Percentiles rank a stretch among this genome's conserved stretches.
Conservation (phyloP, 139 green algal species). For the Coccomyxa sp. region DNA sequence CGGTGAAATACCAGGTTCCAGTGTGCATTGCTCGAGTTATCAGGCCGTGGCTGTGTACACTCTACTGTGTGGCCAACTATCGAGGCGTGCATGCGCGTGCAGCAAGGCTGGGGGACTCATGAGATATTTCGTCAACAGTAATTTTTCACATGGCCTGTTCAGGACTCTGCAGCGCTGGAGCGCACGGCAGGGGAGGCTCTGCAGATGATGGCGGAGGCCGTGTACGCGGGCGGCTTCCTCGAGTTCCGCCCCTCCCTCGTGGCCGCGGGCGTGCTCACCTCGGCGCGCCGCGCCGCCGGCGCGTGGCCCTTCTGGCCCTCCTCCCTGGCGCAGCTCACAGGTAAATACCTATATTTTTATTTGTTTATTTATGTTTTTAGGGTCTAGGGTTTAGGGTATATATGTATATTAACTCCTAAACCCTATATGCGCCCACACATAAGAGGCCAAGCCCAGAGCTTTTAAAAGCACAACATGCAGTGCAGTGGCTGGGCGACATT, state of each 20-base stretch:
- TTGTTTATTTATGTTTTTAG: neutral
- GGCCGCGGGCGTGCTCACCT: conserved; percentile 31
- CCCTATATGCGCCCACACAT: too few species aligned
- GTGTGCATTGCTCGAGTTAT: too few species aligned
- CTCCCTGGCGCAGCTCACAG: conserved; percentile 32
- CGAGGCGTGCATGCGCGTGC: too few species aligned
- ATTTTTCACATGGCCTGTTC: neutral
- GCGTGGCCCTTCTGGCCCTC: conserved; percentile 40
- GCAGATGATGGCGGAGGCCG: conserved; percentile 15
- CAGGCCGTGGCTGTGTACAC: too few species aligned
- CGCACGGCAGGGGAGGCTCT: conserved; percentile 25
- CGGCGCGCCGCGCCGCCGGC: conserved; percentile 21
- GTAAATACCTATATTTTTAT: conserved; percentile 5
- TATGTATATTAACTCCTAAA: too few species aligned
- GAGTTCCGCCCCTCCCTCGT: conserved; percentile 26
- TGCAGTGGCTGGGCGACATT: neutral
- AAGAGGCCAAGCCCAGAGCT: neutral
- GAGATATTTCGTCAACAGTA: neutral
- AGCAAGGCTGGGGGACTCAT: too few species aligned
- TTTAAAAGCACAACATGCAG: neutral
- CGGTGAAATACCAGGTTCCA: too few species aligned
- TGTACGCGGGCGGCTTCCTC: conserved; percentile 14
- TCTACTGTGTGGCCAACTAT: too few species aligned
- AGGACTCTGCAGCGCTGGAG: neutral
- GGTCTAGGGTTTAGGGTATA: neutral